phyloP scores from a whole-genome alignment of 441 rosid species.

The Euphorbia schlechtendalii region DNA sequence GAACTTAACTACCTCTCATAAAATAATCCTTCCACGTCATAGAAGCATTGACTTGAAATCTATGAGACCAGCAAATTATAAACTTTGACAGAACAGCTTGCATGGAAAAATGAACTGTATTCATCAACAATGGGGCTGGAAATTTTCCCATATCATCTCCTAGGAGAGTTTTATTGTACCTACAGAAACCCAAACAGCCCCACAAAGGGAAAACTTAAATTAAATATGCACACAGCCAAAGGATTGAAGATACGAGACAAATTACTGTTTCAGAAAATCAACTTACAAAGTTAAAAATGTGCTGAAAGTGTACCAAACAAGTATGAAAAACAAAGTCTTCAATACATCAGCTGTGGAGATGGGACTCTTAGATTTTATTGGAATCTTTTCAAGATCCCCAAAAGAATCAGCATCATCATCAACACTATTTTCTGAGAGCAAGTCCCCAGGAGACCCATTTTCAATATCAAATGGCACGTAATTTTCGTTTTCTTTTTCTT shows the following conservation, averaged over 20 bases:
- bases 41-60: constrained; percentile 49
- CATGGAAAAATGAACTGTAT: constrained; percentile 82
- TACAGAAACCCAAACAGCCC: constrained; percentile 21
- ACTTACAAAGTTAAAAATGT: constrained; percentile 98
- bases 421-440: constrained; percentile 25
- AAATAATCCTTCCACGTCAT: constrained; percentile 90
- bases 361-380: constrained; percentile 22
- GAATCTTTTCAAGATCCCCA: constrained; percentile 23
- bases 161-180: constrained; percentile 93
- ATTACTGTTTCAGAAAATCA: constrained; percentile 11
- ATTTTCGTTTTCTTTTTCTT: constrained; percentile 25
- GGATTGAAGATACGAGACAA: background rate
- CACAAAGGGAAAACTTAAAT: too few species aligned
- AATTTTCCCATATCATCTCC: constrained; percentile 95
- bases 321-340: constrained; percentile 86
- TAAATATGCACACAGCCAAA: background rate
- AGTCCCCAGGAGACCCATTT: constrained; percentile 37
- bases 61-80: constrained; percentile 85
- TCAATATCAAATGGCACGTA: constrained; percentile 65
- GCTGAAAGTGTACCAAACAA: constrained; percentile 98
- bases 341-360: constrained; percentile 67
- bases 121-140: constrained; percentile 98
- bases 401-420: constrained; percentile 29
- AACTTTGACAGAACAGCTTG: constrained; percentile 82
- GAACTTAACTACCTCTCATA: constrained; percentile 48